These are phyloP conservation scores for Ulota crispa DNA, from an alignment of 225 moss, liverwort and hornwort genomes.

Conservation along the genomic window DNA sequence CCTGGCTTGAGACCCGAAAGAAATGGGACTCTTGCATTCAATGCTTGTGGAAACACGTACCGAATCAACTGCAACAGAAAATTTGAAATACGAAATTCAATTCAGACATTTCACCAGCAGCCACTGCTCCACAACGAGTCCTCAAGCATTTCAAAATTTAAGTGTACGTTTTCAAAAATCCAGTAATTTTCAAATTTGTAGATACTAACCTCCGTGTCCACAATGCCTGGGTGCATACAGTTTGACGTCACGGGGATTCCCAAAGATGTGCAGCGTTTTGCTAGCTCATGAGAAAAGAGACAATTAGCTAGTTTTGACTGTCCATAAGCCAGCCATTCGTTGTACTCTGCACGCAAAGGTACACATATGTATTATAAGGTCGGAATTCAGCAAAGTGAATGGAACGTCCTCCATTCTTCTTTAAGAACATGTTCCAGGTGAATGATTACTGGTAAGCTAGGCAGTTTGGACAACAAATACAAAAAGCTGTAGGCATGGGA, in stretches of 20 bases:
- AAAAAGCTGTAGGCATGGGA: not conserved
- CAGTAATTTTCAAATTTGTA: not conserved
- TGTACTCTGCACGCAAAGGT: slow-evolving; percentile 46
- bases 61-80: slow-evolving; percentile 60
- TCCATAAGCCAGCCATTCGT: slow-evolving; percentile 74
- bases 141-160: not conserved
- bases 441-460: not conserved
- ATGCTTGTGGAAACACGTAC: slow-evolving; percentile 59
- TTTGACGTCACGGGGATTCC: slow-evolving; percentile 70
- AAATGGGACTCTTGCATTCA: slow-evolving; percentile 8
- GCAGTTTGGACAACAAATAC: not conserved
- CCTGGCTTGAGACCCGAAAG: slow-evolving; percentile 24
- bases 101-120: not conserved
- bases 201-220: slow-evolving; percentile 65
- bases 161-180: not conserved
- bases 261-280: slow-evolving; percentile 52
- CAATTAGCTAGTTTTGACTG: slow-evolving; percentile 88
- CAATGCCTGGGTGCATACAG: slow-evolving; percentile 85
- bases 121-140: not conserved
- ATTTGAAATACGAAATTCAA: not conserved
- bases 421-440: not conserved
- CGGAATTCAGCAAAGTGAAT: not conserved
- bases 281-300: slow-evolving; percentile 77
- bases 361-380: not conserved
- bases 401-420: not conserved